A percentile compares a stretch with the other conserved stretches of the same genome.
These are phyloP conservation scores for Westerdykella sp. DNA, from an alignment of 2,329 filamentous ascomycete genomes.

Conservation along the genomic window DNA sequence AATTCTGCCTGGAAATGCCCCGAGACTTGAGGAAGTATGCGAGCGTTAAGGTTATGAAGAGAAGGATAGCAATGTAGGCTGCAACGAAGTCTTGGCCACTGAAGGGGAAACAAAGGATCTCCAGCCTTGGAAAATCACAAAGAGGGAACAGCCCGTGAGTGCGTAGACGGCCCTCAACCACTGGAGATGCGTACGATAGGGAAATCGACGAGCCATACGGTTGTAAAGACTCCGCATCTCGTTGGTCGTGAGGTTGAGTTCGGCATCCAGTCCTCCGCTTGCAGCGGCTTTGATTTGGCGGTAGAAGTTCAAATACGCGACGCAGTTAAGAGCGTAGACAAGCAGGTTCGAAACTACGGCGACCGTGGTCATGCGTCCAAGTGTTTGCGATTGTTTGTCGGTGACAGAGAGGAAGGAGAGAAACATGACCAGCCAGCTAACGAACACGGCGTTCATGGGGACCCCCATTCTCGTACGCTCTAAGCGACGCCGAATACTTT, in stretches of 20 bases:
- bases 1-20: constrained; percentile 6
- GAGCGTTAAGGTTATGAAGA: constrained; percentile 5
- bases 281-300: constrained; percentile 4
- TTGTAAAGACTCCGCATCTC: constrained; percentile 7
- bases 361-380: constrained; percentile 22
- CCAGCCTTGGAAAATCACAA: constrained; percentile 8
- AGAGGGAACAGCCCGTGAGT: constrained; percentile 2
- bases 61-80: constrained; percentile 6
- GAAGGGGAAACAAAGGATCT: constrained; percentile 6
- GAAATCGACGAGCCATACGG: constrained; percentile 3
- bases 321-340: constrained; percentile 22
- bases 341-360: constrained; percentile 27
- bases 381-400: constrained; percentile 10
- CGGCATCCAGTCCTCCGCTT: constrained; percentile 5
- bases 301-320: constrained; percentile 23
- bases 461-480: constrained; percentile 30
- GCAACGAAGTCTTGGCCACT: constrained; percentile 7
- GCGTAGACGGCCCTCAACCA: constrained; percentile 7
- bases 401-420: constrained; percentile 28
- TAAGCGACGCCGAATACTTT: constrained; percentile 19
- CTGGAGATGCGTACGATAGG: constrained; percentile 4
- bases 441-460: constrained; percentile 29
- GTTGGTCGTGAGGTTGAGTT: constrained; percentile 4
- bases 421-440: constrained; percentile 30
- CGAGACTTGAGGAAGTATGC: constrained; percentile 8